Evolutionary conservation across 2,329 filamentous ascomycete genomes (phyloP).

Genomic region (Nigrospora osmanthi): DNA sequence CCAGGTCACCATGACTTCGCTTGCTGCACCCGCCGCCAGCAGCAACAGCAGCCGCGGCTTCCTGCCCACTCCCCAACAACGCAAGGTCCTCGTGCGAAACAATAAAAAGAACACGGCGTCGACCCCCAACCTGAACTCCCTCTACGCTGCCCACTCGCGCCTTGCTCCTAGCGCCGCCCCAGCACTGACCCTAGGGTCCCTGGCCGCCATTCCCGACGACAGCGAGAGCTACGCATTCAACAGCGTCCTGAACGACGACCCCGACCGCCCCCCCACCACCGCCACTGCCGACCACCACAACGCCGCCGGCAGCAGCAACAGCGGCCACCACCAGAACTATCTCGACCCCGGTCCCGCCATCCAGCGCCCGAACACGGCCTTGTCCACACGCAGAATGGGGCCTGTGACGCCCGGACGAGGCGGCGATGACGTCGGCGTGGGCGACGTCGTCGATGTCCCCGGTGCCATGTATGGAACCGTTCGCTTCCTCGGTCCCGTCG

Average conservation of each 20-base stretch:
- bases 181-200: conserved; percentile 55
- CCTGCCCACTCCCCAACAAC: conserved; percentile 20
- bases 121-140: conserved; percentile 49
- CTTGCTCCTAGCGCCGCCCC: conserved; percentile 32
- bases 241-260: conserved; percentile 40
- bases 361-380: too few relatives aligned
- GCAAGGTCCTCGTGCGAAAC: conserved; percentile 24
- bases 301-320: conserved; percentile 1
- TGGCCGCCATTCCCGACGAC: conserved; percentile 60
- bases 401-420: conserved; percentile 46
- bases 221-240: conserved; percentile 55
- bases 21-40: neutral
- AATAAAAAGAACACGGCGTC: conserved; percentile 35
- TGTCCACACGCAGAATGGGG: conserved; percentile 33
- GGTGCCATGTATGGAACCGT: conserved; percentile 87
- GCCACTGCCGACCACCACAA: neutral
- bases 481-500: conserved; percentile 80
- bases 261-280: conserved; percentile 11
- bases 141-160: conserved; percentile 42
- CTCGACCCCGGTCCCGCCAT: neutral
- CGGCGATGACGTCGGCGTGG: conserved; percentile 55
- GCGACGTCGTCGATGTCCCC: conserved; percentile 83
- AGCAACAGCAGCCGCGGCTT: conserved; percentile 13
- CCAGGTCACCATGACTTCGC: too few relatives aligned
- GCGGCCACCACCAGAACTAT: conserved; percentile 13